Evolutionary conservation across 2,329 filamentous ascomycete genomes (phyloP), one percentile per base, ranked within the genome.

Genomic region (Aspergillus luchuensis): DNA sequence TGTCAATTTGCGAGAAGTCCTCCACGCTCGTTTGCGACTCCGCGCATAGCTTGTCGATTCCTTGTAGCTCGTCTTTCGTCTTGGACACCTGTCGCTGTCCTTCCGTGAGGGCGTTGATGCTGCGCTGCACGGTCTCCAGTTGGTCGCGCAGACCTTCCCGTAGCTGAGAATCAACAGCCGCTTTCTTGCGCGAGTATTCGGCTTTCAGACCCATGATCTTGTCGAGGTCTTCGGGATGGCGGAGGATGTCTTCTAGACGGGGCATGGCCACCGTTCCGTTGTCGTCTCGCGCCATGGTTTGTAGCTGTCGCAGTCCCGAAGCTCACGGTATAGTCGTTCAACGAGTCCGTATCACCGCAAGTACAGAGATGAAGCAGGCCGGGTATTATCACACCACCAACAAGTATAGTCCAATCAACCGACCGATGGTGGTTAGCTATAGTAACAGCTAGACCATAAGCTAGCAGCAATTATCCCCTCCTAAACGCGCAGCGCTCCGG

Each of bases 31-130:
- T 92, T 81, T 98, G 94, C 57, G 93, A 93, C 79, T 99, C 96
- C 65, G 93, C 92, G 80, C 95, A 99, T 66, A 99, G 86, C 79
- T 91, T 92, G 81, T 99, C 95, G 71, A 99, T 98, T 79, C 94
- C 96, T 83, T 96, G 92, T 87, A 99, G 95, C 81, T 99, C 95
- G 67, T 98, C 94, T 78, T 96, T 97, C 79, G 97, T 97, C 70
- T 90, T 87, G 73, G 91, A 90, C 38, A 99, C 91, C 63, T 91
- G 91, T 76, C 93, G 91, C 78, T 98, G 93, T 59, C 93, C 93
- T 73, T 97, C 92, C 48, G 87, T 87, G 66, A 99, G 89, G 64
- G 91, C 91, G 66, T 82, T 89, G 88, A 99, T 97, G 75, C 95
- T 95, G 67, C 90, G 86, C 80, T 98, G 94, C 10, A 95, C 97